These are phyloP conservation scores for Allomyces javanicus DNA, from an alignment of 192 early-diverging fungal genomes.

Conservation along the genomic window DNA sequence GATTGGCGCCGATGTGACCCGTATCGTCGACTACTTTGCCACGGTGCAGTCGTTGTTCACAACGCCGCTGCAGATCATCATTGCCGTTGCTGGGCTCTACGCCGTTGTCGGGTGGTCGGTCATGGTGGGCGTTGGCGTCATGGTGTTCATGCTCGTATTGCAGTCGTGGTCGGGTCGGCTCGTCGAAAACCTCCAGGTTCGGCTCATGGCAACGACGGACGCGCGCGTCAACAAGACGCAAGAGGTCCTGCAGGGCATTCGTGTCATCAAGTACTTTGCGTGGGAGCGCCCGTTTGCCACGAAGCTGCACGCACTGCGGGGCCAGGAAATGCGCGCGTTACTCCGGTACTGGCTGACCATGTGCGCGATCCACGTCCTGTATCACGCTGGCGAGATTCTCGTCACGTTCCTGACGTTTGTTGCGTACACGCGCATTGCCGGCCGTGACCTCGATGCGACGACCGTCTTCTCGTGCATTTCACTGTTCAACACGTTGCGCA, in stretches of 20 bases:
- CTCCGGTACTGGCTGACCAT: background rate
- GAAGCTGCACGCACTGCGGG: constrained; percentile 10
- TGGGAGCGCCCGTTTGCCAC: constrained; percentile 31
- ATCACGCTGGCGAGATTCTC: constrained; percentile 14
- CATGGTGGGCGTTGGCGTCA: background rate
- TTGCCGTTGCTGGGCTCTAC: background rate
- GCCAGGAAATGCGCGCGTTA: constrained; percentile 9
- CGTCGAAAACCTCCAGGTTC: constrained; percentile 6
- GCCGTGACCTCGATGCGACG: background rate
- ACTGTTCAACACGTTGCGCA: background rate
- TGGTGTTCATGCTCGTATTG: background rate
- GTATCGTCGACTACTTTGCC: background rate
- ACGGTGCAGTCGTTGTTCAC: background rate
- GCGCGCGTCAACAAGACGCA: constrained; percentile 47
- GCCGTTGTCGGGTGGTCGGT: background rate
- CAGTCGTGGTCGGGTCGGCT: background rate
- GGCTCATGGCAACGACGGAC: constrained; percentile 42
- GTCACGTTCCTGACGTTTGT: constrained; percentile 32
- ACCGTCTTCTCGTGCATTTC: background rate
- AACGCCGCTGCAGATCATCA: background rate
- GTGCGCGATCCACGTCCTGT: constrained; percentile 7
- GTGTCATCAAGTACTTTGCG: constrained; percentile 54
- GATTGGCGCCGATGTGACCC: background rate
- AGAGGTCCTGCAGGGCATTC: constrained; percentile 48
- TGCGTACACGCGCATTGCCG: constrained; percentile 15